Conservation (phyloP, 148 eudicot species). For the Agrostemma githago region DNA sequence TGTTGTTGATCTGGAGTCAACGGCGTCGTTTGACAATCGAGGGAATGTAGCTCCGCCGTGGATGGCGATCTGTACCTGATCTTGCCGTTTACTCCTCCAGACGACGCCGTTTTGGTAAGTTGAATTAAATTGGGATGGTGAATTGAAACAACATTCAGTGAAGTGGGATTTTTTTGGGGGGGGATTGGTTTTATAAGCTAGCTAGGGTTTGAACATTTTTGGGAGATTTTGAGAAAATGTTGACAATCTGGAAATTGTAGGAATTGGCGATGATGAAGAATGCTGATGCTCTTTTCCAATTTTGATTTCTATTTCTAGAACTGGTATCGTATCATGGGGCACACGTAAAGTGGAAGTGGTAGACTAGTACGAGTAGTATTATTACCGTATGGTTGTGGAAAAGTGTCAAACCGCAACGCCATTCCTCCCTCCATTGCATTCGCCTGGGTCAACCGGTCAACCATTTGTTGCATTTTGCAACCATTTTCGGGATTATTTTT, state of each 20-base stretch:
- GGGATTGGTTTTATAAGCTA: too few relatives aligned
- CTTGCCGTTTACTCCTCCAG: slow-evolving; percentile 58
- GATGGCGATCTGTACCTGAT: slow-evolving; percentile 93
- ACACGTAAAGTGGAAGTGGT: neutral
- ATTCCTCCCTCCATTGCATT: neutral
- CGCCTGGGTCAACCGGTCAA: too few relatives aligned
- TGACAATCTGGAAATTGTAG: neutral
- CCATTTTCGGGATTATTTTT: too few relatives aligned
- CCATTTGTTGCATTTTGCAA: too few relatives aligned
- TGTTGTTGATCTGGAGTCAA: slow-evolving; percentile 10
- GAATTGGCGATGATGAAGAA: neutral
- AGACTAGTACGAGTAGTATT: neutral
- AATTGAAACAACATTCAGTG: too few relatives aligned
- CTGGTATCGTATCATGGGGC: too few relatives aligned
- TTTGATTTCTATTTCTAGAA: too few relatives aligned
- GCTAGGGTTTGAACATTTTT: too few relatives aligned
- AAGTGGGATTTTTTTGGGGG: too few relatives aligned
- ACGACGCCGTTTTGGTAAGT: slow-evolving; percentile 25
- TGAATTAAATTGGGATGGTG: too few relatives aligned
- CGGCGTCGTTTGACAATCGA: slow-evolving; percentile 32
- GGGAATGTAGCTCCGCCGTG: slow-evolving; percentile 58
- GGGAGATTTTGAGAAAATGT: neutral
- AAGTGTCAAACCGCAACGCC: neutral
- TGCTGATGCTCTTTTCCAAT: too few relatives aligned
- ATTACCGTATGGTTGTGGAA: neutral